Base-by-base conservation (phyloP, 192 early-diverging fungal genomes). In the Coemansia sp. region DNA sequence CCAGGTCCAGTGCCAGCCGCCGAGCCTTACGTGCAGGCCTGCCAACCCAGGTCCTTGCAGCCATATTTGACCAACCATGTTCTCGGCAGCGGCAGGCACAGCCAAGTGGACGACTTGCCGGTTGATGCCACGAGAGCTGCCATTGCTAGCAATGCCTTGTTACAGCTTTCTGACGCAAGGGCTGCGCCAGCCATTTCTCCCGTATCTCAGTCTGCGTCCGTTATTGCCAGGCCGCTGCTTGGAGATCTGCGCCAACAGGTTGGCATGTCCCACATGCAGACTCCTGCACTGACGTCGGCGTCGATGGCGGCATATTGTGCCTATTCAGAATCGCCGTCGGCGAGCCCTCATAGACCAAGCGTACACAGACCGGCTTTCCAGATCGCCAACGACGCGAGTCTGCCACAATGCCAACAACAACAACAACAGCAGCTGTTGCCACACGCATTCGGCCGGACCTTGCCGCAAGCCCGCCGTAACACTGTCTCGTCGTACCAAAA, bases 401-500 rank as follows among this genome's bases (percentile, higher is more conserved):
- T 29, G 27, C 48, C 48, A 5, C 43, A 44, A 21, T 22, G 12
- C 4, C 29, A 52, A 8, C 48, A 29, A 7, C 26, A 29, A 7
- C 26, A 27, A 12, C 15, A 29, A 27, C 24, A 15, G 26, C 48
- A 52, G 48, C 48, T n/a, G 6, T 14, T 52, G 48, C 48, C 26
- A 7, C 48, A 29, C 48, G 8, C 26, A 33, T n/a, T n/a, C n/a
- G 26, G 14, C 15, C 14, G 29, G 6, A n/a, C 14, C 11, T 15
- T 52, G 48, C 55, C 35, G 15, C 37, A 48, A 17, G 21, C 56
- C 4, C 69, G 69, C 32, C 50, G 69, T 6, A 71, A 65, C 14
- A 71, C 69, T 7, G 39, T 71, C 27, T 71, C 69, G 1, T 40
- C 62, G 8, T 71, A 61, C 43, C 56, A 38, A 27, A 34, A 19